Conservation (phyloP, 2,329 filamentous ascomycete genomes). For the Bipolaris bicolor region DNA sequence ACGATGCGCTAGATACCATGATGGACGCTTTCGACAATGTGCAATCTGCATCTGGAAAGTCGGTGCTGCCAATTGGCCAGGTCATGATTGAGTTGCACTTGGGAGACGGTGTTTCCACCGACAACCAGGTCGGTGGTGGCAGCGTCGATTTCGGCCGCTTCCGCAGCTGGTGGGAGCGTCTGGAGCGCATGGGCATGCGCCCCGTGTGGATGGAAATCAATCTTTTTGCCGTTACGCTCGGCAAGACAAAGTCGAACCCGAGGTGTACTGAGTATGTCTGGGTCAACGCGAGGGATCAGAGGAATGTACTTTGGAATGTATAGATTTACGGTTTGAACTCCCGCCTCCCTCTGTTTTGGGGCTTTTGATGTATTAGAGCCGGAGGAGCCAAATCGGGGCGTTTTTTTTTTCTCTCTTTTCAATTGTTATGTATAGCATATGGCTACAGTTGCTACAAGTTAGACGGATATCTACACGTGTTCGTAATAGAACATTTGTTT, state of each 20-base stretch:
- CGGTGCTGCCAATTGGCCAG: conserved; percentile 40
- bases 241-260: conserved; percentile 34
- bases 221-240: conserved; percentile 39
- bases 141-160: conserved; percentile 37
- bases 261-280: conserved; percentile 44
- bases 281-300: conserved; percentile 42
- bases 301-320: conserved; percentile 36
- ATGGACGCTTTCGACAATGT: conserved; percentile 38
- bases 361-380: neutral
- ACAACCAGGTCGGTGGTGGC: conserved; percentile 16
- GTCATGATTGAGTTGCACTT: conserved; percentile 46
- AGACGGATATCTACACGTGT: too few species aligned
- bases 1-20: conserved; percentile 37
- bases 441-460: too few species aligned
- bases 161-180: conserved; percentile 41
- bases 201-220: conserved; percentile 46
- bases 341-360: too few species aligned
- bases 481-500: too few species aligned
- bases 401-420: neutral
- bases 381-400: neutral
- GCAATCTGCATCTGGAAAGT: conserved; percentile 24
- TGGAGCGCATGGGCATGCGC: conserved; percentile 45
- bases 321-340: conserved; percentile 2
- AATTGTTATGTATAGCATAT: too few species aligned
- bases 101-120: conserved; percentile 25